phyloP scores from a whole-genome alignment of 192 early-diverging fungal species.

The Linnemannia zychae region DNA sequence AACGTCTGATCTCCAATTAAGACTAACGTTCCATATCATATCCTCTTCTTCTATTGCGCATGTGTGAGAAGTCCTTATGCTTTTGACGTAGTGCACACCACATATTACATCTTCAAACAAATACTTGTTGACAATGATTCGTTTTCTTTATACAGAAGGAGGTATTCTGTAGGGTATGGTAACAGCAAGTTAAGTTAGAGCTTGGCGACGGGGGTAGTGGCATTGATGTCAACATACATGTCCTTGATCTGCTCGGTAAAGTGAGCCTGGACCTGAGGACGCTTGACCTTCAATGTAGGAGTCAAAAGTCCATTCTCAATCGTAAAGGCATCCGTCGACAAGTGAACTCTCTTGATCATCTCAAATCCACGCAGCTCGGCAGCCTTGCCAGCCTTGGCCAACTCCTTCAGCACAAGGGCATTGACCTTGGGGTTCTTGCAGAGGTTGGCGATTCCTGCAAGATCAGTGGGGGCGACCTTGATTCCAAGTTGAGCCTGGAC shows the following conservation, averaged over 20 bases:
- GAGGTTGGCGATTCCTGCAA: conserved; percentile 54
- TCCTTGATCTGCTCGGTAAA: conserved; percentile 74
- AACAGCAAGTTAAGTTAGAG: background rate
- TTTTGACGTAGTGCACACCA: too few species aligned
- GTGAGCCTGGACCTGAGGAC: conserved; percentile 76
- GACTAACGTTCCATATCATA: too few species aligned
- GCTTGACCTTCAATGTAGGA: conserved; percentile 90
- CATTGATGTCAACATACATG: conserved; percentile 69
- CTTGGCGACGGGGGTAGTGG: conserved; percentile 3
- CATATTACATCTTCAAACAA: too few species aligned
- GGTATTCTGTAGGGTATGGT: background rate
- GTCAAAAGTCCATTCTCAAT: conserved; percentile 84
- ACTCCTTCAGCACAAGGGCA: conserved; percentile 62
- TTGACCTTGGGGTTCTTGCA: conserved; percentile 61
- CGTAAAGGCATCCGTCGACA: conserved; percentile 78
- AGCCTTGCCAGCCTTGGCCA: conserved; percentile 65
- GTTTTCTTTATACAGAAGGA: background rate
- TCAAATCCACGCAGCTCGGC: conserved; percentile 76
- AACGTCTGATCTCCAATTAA: too few species aligned
- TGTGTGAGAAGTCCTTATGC: too few species aligned
- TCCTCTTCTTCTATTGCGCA: too few species aligned
- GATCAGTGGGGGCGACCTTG: conserved; percentile 25
- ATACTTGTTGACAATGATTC: too few species aligned
- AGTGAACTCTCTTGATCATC: conserved; percentile 74
- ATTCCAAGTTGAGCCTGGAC: background rate